Conservation (phyloP, 805 yeast genomes). For the Candida alai region DNA sequence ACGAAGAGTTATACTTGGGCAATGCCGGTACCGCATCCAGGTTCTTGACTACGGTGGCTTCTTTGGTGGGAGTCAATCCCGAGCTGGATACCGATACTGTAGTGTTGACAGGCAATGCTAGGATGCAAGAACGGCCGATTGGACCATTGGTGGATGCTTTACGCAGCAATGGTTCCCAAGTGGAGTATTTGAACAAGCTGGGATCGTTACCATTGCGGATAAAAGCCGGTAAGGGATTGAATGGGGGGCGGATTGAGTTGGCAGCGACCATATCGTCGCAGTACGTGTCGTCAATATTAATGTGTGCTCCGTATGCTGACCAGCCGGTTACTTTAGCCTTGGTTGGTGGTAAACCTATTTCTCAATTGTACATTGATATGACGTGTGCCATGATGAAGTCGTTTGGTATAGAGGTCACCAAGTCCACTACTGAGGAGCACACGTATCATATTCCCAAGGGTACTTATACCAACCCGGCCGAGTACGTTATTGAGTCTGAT, state of each 20-base stretch:
- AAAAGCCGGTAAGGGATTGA: conserved; percentile 62
- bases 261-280: conserved; percentile 97
- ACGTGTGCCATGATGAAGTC: conserved; percentile 91
- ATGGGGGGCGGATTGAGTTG: conserved; percentile 89
- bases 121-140: conserved; percentile 97
- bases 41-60: conserved; percentile 87
- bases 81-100: conserved; percentile 40
- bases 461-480: conserved; percentile 71
- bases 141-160: conserved; percentile 95
- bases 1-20: conserved; percentile 77
- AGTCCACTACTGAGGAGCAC: conserved; percentile 66
- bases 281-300: conserved; percentile 90
- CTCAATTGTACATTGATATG: conserved; percentile 95
- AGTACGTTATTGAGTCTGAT: conserved; percentile 90
- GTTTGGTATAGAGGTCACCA: conserved; percentile 77
- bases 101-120: conserved; percentile 83
- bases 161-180: conserved; percentile 68
- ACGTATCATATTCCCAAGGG: conserved; percentile 92
- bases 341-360: conserved; percentile 96
- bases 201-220: conserved; percentile 88
- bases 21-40: conserved; percentile 98
- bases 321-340: conserved; percentile 82
- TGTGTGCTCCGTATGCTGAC: conserved; percentile 96
- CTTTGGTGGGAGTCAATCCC: conserved; percentile 57
- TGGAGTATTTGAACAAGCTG: conserved; percentile 64